A percentile compares a stretch with the other conserved stretches of the same genome.
These are phyloP conservation scores for Byssoonygena ceratinophila DNA, from an alignment of 2,329 filamentous ascomycete genomes.

Conservation along the genomic window DNA sequence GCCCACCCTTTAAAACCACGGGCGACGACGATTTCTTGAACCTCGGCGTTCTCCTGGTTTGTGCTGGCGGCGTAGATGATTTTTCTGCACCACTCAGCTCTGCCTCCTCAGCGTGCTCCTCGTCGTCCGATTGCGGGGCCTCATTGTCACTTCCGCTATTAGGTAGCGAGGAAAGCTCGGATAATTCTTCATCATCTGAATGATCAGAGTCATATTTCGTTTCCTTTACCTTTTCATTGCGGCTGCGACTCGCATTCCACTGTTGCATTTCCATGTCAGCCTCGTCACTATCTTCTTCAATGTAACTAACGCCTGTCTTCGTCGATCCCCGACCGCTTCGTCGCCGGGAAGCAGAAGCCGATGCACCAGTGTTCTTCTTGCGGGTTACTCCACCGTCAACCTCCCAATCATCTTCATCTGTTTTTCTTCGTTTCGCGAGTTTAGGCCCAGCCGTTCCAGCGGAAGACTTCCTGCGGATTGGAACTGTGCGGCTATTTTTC, in stretches of 20 bases:
- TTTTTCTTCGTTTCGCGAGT: slow-evolving; percentile 29
- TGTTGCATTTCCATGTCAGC: slow-evolving; percentile 36
- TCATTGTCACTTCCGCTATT: slow-evolving; percentile 30
- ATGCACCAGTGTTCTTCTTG: slow-evolving; percentile 26
- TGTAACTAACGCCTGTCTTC: slow-evolving; percentile 33
- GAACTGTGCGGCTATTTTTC: slow-evolving; percentile 21
- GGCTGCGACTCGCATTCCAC: slow-evolving; percentile 24
- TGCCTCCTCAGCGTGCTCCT: slow-evolving; percentile 2
- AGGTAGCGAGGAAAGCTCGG: slow-evolving; percentile 5
- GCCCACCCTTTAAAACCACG: neutral
- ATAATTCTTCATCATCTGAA: slow-evolving; percentile 10
- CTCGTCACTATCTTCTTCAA: slow-evolving; percentile 37
- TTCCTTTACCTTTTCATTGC: slow-evolving; percentile 17
- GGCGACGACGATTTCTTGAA: neutral
- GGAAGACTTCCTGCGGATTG: slow-evolving; percentile 29
- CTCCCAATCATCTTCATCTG: slow-evolving; percentile 32
- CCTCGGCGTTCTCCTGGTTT: neutral
- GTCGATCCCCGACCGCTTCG: slow-evolving; percentile 32
- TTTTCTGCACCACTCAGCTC: slow-evolving; percentile 14
- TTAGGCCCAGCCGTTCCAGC: slow-evolving; percentile 17
- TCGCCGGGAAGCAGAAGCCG: slow-evolving; percentile 27
- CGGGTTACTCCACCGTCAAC: slow-evolving; percentile 35
- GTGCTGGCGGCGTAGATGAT: slow-evolving; percentile 9
- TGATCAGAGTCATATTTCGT: slow-evolving; percentile 7
- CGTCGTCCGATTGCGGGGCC: slow-evolving; percentile 15